A percentile compares a stretch with the other conserved stretches of the same genome.
phyloP scores from a whole-genome alignment of 1,284 basidiomycete species.

The Agroathelia rolfsii region DNA sequence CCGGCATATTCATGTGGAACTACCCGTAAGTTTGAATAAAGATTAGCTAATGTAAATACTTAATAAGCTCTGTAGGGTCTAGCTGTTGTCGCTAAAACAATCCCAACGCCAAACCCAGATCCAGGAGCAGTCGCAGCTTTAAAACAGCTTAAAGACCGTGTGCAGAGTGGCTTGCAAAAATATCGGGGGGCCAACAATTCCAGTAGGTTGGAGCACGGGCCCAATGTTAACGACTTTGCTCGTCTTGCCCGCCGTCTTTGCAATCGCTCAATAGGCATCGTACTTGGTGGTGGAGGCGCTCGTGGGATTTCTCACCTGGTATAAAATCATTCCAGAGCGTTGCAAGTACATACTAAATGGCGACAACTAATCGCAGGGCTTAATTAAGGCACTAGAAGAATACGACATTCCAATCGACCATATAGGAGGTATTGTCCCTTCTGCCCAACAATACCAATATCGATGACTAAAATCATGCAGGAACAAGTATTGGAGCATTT shows the following conservation, averaged over 20 bases:
- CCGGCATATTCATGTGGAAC: conserved; percentile 85
- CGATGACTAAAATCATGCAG: conserved; percentile 20
- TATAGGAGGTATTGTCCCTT: conserved; percentile 42
- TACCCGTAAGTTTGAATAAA: conserved; percentile 45
- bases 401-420: conserved; percentile 89
- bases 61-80: conserved; percentile 37
- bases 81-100: conserved; percentile 48
- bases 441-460: background rate
- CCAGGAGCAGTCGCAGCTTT: conserved; percentile 85
- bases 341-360: too few species aligned
- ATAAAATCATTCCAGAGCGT: too few species aligned
- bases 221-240: conserved; percentile 88
- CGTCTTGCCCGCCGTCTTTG: conserved; percentile 86
- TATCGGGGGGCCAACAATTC: conserved; percentile 70
- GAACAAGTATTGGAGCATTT: conserved; percentile 87
- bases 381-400: conserved; percentile 88
- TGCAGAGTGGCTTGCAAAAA: conserved; percentile 82
- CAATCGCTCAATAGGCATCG: conserved; percentile 88
- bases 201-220: conserved; percentile 61
- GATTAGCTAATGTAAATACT: background rate
- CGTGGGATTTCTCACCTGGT: conserved; percentile 92
- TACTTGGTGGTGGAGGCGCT: conserved; percentile 93
- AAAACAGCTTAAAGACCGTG: conserved; percentile 84
- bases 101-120: conserved; percentile 56
- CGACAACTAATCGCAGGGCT: conserved; percentile 43